Conservation (phyloP, 1,284 basidiomycete species). For the Naganishia liquefaciens region DNA sequence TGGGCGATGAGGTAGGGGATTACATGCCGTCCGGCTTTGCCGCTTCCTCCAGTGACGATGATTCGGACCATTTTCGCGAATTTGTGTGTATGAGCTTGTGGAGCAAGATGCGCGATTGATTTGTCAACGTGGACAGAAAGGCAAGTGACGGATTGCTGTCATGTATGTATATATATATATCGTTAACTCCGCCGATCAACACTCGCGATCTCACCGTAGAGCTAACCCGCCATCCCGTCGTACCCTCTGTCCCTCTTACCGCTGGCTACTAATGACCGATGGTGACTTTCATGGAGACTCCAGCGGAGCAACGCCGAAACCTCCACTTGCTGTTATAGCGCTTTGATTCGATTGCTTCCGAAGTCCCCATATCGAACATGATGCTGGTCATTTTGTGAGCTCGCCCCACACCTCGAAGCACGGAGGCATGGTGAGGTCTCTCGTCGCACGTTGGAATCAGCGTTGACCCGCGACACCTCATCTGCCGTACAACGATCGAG, state of each 20-base stretch:
- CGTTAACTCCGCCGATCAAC: background rate
- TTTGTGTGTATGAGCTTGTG: background rate
- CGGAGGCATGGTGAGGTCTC: too few species aligned
- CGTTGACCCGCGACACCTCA: too few species aligned
- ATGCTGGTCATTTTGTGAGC: too few species aligned
- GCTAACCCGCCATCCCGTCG: too few species aligned
- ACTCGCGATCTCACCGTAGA: too few species aligned
- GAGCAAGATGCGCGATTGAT: background rate
- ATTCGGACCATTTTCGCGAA: constrained; percentile 37
- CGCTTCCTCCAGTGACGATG: constrained; percentile 46
- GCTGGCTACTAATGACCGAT: background rate
- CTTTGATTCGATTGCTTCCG: too few species aligned
- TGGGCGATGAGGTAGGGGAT: constrained; percentile 45
- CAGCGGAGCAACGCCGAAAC: background rate
- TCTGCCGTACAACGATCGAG: too few species aligned
- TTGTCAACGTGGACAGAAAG: background rate
- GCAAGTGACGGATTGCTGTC: too few species aligned
- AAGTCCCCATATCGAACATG: background rate
- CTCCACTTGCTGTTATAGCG: background rate
- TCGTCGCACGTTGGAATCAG: too few species aligned
- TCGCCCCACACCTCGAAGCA: too few species aligned
- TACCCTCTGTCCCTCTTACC: background rate
- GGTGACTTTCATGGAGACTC: background rate
- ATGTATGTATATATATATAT: too few species aligned
- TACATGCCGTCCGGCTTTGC: constrained; percentile 46